Conservation (phyloP, 306 rosid genomes). For the Crataegus laevigata region DNA sequence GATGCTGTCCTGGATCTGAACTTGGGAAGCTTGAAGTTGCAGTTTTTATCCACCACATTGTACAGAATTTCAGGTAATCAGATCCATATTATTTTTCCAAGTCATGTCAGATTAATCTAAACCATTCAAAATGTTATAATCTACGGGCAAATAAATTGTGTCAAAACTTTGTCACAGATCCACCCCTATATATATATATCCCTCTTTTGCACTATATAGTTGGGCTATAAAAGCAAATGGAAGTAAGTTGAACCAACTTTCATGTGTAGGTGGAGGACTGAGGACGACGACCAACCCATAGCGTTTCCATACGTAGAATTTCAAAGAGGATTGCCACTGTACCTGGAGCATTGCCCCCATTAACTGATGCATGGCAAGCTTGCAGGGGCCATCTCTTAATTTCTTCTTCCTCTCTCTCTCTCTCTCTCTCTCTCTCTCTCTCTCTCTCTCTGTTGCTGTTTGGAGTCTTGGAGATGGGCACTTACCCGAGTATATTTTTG, state of each 20-base stretch:
- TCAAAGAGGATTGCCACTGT: constrained; percentile 15
- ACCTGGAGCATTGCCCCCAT: constrained; percentile 19
- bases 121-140: too few relatives aligned
- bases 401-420: not conserved
- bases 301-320: constrained; percentile 36
- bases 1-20: constrained; percentile 34
- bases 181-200: too few relatives aligned
- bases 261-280: constrained; percentile 27
- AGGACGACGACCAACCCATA: constrained; percentile 20
- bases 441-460: not conserved
- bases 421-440: not conserved
- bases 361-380: not conserved
- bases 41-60: constrained; percentile 33
- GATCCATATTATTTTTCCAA: too few relatives aligned
- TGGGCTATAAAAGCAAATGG: not conserved
- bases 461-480: not conserved
- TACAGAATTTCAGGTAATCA: constrained; percentile 23
- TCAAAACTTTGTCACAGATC: too few relatives aligned
- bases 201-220: too few relatives aligned
- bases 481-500: not conserved
- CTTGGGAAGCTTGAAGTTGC: constrained; percentile 30
- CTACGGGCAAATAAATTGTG: too few relatives aligned
- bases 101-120: too few relatives aligned
- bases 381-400: not conserved
- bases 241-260: not conserved